These are phyloP conservation scores for Telfairia occidentalis DNA, from an alignment of 331 rosid species.

Conservation along the genomic window DNA sequence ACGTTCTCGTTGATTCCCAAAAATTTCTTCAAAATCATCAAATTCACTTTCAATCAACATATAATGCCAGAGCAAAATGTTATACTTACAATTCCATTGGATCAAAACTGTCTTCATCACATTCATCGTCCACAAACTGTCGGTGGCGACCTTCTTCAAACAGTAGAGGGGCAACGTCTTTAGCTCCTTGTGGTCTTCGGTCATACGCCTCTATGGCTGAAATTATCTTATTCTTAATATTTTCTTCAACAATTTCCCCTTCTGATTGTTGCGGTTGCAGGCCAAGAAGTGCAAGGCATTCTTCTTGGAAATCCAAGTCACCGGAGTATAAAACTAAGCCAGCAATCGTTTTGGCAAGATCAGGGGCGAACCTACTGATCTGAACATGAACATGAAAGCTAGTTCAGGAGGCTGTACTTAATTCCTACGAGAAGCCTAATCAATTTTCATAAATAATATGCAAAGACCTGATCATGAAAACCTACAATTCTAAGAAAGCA, in stretches of 20 bases:
- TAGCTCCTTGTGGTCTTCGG: slow-evolving; percentile 37
- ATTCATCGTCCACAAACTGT: slow-evolving; percentile 31
- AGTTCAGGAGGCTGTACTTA: background rate
- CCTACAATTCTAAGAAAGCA: background rate
- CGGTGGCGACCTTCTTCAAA: slow-evolving; percentile 36
- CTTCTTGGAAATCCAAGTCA: slow-evolving; percentile 54
- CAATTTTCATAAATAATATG: background rate
- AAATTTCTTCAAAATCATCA: background rate
- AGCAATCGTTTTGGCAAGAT: slow-evolving; percentile 72
- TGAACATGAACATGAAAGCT: slow-evolving; percentile 21
- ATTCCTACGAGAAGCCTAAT: background rate
- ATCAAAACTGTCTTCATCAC: slow-evolving; percentile 19
- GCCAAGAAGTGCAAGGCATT: slow-evolving; percentile 77
- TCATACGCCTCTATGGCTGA: slow-evolving; percentile 60
- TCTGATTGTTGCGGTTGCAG: slow-evolving; percentile 45
- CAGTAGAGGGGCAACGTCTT: slow-evolving; percentile 45
- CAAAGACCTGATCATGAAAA: background rate
- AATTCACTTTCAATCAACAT: background rate
- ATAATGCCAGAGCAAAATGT: background rate
- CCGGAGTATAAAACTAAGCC: slow-evolving; percentile 63
- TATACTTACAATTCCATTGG: slow-evolving; percentile 29
- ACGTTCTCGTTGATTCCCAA: background rate
- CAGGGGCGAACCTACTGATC: slow-evolving; percentile 68
- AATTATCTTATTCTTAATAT: slow-evolving; percentile 48
- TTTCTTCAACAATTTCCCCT: slow-evolving; percentile 39